Evolutionary conservation across 345 rosid genomes (phyloP), one percentile per base, ranked within the genome.

Genomic region (Boechera stricta): DNA sequence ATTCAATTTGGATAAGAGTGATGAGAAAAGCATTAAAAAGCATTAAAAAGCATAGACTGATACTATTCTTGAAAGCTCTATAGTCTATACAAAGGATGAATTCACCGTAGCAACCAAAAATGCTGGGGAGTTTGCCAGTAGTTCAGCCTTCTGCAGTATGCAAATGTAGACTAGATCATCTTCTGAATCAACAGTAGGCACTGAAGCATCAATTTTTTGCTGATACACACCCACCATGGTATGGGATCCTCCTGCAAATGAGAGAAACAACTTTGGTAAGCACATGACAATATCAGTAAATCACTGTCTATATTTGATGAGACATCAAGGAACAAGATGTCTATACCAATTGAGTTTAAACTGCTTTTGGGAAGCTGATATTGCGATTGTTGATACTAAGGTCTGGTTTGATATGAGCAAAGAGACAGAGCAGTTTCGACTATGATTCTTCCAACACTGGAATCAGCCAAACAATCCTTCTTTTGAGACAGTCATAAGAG

Each of bases 391-490:
- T 42, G 36, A 44, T 26, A 15, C 38, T 31, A 4, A 31, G 61
- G 48, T 67, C 33, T 67, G 32, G 71, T 52, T 16, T 24, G 45
- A 51, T 51, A 67, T 48, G 33, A 48, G 60, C 61, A 35, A 16
- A 51, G 33, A 48, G 35, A 45, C 72, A 68, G 72, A 54, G 36
- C 72, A 68, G 51, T 13, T 68, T 53, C 26, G 9, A 24, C 61
- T 52, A 36, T 15, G 48, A 33, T n/a, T 9, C 52, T 68, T 55
- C 51, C 33, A 36, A 38, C 45, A 53, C n/a, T 2, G 62, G 29
- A 56, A 69, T 55, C 73, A 69, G 52, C 36, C 72, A 24, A 52
- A 11, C 47, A 67, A 67, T 32, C 45, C 21, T 35, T 51, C 53
- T 31, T 48, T 18, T 67, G 3, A 21, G 24, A 21, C 24, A 21